Conservation (phyloP, 495 filamentous ascomycete genomes). For the Penicillium samsonianum region DNA sequence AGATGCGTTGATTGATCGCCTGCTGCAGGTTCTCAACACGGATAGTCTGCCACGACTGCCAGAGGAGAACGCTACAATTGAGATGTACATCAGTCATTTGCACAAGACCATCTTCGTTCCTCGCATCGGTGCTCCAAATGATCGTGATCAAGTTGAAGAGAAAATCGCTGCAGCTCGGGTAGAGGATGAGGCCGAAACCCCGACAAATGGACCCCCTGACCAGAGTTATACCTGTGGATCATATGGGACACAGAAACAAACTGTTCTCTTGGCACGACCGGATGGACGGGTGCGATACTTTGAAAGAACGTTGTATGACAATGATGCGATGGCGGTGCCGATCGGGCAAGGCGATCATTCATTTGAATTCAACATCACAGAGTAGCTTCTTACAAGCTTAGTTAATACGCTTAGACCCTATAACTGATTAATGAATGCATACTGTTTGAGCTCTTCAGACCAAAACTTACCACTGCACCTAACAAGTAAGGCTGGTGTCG, state of each 20-base stretch:
- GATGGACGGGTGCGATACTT: slow-evolving; percentile 76
- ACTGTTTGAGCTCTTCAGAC: background rate
- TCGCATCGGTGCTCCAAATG: slow-evolving; percentile 58
- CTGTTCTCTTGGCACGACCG: slow-evolving; percentile 74
- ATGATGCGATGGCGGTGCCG: slow-evolving; percentile 59
- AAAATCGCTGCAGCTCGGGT: slow-evolving; percentile 50
- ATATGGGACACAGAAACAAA: slow-evolving; percentile 96
- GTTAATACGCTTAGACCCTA: background rate
- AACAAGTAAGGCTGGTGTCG: background rate
- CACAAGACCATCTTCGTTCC: slow-evolving; percentile 86
- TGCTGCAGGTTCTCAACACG: slow-evolving; percentile 68
- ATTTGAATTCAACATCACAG: slow-evolving; percentile 40
- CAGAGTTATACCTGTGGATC: slow-evolving; percentile 37
- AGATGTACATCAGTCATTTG: slow-evolving; percentile 69
- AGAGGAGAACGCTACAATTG: slow-evolving; percentile 54
- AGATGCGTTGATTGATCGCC: slow-evolving; percentile 64
- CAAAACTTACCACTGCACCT: background rate
- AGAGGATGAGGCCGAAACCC: slow-evolving; percentile 24
- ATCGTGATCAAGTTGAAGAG: slow-evolving; percentile 40
- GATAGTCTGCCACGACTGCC: slow-evolving; percentile 68
- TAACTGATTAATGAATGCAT: slow-evolving; percentile 1
- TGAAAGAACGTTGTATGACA: slow-evolving; percentile 82
- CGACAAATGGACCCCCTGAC: slow-evolving; percentile 23
- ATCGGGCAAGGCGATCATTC: slow-evolving; percentile 59
- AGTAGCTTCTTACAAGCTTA: slow-evolving; percentile 3